Conservation (phyloP, 805 yeast genomes). For the Grigorovia humatica region DNA sequence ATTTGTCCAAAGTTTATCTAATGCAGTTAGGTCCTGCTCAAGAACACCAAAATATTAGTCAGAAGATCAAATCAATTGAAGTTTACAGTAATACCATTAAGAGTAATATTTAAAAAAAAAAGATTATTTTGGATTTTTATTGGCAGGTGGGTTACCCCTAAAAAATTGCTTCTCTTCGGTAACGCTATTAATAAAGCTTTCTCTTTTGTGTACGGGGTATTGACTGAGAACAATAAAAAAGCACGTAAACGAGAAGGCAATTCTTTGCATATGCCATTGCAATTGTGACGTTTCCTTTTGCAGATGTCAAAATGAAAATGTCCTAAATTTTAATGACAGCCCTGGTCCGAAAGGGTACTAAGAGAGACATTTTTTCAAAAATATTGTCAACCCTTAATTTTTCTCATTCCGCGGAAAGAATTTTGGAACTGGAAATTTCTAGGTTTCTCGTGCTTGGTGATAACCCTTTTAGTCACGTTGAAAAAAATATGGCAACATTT, state of each 20-base stretch:
- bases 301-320: not conserved
- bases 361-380: too few relatives aligned
- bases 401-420: not conserved
- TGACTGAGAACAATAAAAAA: not conserved
- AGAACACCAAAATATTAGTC: not conserved
- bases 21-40: not conserved
- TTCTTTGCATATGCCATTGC: too few relatives aligned
- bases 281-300: too few relatives aligned
- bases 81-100: not conserved
- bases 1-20: too few relatives aligned
- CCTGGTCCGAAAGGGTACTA: not conserved
- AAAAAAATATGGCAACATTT: not conserved
- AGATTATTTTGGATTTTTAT: not conserved
- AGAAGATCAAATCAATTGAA: not conserved
- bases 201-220: too few relatives aligned
- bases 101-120: not conserved
- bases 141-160: not conserved
- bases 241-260: not conserved
- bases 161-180: not conserved
- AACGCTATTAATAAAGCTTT: too few relatives aligned
- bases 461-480: not conserved
- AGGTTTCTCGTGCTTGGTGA: not conserved
- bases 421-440: not conserved
- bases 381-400: not conserved
- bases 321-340: too few relatives aligned